These are phyloP conservation scores for Ascosphaera apis DNA, from an alignment of 2,329 filamentous ascomycete genomes.

Conservation along the genomic window DNA sequence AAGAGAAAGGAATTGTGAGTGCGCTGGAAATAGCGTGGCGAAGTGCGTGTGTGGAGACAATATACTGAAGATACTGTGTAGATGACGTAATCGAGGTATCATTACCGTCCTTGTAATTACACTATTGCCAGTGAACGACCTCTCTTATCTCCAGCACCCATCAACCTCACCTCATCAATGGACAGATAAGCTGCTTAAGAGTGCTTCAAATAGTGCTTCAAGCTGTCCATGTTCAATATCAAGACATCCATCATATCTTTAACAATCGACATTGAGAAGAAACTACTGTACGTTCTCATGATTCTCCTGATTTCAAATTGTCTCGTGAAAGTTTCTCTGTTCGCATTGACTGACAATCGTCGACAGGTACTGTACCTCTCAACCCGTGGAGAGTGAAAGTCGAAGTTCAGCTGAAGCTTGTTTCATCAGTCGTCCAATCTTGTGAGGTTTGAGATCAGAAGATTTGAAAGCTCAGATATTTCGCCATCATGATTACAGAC, in stretches of 20 bases:
- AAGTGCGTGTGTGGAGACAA: conserved; percentile 2
- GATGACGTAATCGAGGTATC: background rate
- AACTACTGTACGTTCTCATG: too few relatives aligned
- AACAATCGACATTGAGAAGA: too few relatives aligned
- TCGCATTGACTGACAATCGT: background rate
- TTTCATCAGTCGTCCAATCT: too few relatives aligned
- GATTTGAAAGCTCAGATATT: background rate
- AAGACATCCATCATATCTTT: too few relatives aligned
- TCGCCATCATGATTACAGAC: conserved; percentile 73
- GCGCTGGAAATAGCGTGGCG: background rate
- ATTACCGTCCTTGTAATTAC: background rate
- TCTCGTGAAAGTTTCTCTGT: too few relatives aligned
- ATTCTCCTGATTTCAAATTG: too few relatives aligned
- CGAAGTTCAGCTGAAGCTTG: too few relatives aligned
- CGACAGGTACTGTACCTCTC: background rate
- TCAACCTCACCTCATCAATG: background rate
- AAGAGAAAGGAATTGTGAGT: background rate
- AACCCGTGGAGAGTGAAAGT: background rate
- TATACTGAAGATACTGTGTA: background rate
- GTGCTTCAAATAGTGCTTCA: too few relatives aligned
- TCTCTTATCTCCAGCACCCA: background rate
- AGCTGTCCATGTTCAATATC: too few relatives aligned
- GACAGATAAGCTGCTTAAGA: background rate
- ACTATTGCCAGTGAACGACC: background rate
- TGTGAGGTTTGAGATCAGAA: too few relatives aligned